These are phyloP conservation scores for Lodderomyces jiufengensis DNA, from an alignment of 1,139 yeast genomes.

Conservation along the genomic window DNA sequence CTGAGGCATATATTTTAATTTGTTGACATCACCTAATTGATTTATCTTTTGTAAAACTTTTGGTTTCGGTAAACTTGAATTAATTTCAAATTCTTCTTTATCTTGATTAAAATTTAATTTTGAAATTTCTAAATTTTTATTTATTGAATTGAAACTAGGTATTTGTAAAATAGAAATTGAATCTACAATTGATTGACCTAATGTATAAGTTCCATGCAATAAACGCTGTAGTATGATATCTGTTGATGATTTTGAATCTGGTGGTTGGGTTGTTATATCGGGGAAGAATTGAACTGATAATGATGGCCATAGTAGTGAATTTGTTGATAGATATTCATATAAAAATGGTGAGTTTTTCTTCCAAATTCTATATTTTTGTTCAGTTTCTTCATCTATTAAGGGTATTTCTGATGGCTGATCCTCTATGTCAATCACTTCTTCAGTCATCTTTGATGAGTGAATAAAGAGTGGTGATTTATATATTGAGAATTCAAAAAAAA, in stretches of 20 bases:
- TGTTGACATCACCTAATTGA: slow-evolving; percentile 45
- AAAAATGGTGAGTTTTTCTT: slow-evolving; percentile 53
- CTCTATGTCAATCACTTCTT: background rate
- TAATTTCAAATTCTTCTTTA: slow-evolving; percentile 39
- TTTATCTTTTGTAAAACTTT: slow-evolving; percentile 38
- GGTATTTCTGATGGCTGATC: slow-evolving; percentile 8
- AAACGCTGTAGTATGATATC: slow-evolving; percentile 29
- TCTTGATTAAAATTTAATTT: slow-evolving; percentile 37
- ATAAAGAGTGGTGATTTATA: background rate
- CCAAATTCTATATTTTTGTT: slow-evolving; percentile 45
- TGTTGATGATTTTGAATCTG: background rate
- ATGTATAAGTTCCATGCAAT: slow-evolving; percentile 41
- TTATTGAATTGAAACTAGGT: slow-evolving; percentile 30
- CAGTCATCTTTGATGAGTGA: background rate
- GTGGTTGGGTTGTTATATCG: slow-evolving; percentile 29
- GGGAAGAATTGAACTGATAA: slow-evolving; percentile 54
- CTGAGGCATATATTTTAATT: slow-evolving; percentile 41
- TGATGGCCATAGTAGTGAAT: slow-evolving; percentile 54
- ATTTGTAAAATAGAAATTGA: slow-evolving; percentile 37
- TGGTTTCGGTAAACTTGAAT: slow-evolving; percentile 20
- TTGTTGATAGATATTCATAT: slow-evolving; percentile 49
- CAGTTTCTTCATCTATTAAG: slow-evolving; percentile 25
- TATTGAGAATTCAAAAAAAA: too few relatives aligned
- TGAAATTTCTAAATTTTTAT: slow-evolving; percentile 29
- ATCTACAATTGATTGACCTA: slow-evolving; percentile 40